Percentiles rank a stretch among this genome's conserved stretches.
Evolutionary conservation across 1,284 basidiomycete genomes (phyloP).

Genomic region (Microbotryum scabiosae): DNA sequence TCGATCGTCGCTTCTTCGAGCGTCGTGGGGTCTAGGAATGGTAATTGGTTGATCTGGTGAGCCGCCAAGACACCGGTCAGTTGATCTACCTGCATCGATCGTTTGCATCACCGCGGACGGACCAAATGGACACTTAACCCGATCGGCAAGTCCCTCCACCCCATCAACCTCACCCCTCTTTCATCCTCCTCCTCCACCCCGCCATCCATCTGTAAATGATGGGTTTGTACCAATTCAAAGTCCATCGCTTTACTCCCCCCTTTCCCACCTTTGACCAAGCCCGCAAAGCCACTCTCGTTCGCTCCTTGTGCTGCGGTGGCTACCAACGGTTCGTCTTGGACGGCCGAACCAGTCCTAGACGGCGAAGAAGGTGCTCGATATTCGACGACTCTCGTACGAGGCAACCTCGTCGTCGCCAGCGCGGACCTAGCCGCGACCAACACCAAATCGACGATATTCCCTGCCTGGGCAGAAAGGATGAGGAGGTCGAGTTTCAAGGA

Average conservation of each 20-base stretch:
- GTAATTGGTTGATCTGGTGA: conserved; percentile 27
- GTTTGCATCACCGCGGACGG: background rate
- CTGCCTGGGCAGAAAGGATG: conserved; percentile 19
- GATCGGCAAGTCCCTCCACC: conserved; percentile 26
- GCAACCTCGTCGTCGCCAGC: conserved; percentile 15
- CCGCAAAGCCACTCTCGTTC: conserved; percentile 21
- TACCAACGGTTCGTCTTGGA: too few relatives aligned
- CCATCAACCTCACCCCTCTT: conserved; percentile 10
- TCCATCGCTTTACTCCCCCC: conserved; percentile 25
- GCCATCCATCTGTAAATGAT: too few relatives aligned
- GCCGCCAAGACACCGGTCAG: too few relatives aligned
- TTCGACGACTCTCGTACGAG: conserved; percentile 18
- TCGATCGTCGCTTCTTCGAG: conserved; percentile 20
- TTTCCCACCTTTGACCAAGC: conserved; percentile 31
- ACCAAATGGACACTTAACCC: conserved; percentile 24
- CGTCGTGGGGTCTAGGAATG: conserved; percentile 23
- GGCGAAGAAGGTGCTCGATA: background rate
- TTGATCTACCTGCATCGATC: too few relatives aligned
- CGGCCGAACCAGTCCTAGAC: background rate
- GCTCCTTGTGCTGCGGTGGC: too few relatives aligned
- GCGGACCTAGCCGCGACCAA: conserved; percentile 24
- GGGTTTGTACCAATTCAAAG: conserved; percentile 18
- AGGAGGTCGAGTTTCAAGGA: conserved; percentile 29
- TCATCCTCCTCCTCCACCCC: conserved; percentile 14
- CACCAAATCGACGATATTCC: conserved; percentile 24